These are phyloP conservation scores for Punica granatum DNA, from an alignment of 345 rosid species.

Conservation along the genomic window DNA sequence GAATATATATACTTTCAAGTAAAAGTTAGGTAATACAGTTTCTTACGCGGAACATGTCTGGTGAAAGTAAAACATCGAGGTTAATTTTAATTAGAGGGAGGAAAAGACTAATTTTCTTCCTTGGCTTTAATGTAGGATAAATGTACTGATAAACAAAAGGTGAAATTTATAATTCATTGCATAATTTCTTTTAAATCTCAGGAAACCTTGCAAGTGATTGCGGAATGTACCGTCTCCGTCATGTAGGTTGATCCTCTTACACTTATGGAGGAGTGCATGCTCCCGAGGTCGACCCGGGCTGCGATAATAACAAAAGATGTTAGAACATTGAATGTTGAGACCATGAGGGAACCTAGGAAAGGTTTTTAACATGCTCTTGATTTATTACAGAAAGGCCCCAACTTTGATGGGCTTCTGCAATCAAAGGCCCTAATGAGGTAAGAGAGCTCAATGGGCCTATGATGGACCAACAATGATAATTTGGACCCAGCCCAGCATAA, in stretches of 20 bases:
- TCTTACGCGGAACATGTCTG: background rate
- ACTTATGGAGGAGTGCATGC: conserved; percentile 6
- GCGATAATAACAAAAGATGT: background rate
- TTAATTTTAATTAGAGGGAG: too few species aligned
- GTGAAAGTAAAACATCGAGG: too few species aligned
- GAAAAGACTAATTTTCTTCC: too few species aligned
- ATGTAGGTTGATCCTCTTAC: background rate
- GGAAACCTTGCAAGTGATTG: background rate
- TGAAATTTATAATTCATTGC: background rate
- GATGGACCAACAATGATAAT: background rate
- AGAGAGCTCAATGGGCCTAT: background rate
- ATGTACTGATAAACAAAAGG: background rate
- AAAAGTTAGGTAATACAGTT: background rate
- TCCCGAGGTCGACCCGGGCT: conserved; percentile 13
- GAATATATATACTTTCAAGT: background rate
- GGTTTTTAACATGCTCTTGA: too few species aligned
- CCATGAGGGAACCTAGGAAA: too few species aligned
- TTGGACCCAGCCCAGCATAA: background rate
- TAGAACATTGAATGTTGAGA: background rate
- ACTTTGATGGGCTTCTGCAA: background rate
- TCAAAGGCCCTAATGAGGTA: background rate
- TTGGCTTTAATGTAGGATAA: background rate
- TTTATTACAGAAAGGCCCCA: too few species aligned
- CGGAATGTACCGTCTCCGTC: background rate
- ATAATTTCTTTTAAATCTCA: background rate